These are phyloP conservation scores for Pisolithus microcarpus DNA, from an alignment of 768 basidiomycete genomes.

Conservation along the genomic window DNA sequence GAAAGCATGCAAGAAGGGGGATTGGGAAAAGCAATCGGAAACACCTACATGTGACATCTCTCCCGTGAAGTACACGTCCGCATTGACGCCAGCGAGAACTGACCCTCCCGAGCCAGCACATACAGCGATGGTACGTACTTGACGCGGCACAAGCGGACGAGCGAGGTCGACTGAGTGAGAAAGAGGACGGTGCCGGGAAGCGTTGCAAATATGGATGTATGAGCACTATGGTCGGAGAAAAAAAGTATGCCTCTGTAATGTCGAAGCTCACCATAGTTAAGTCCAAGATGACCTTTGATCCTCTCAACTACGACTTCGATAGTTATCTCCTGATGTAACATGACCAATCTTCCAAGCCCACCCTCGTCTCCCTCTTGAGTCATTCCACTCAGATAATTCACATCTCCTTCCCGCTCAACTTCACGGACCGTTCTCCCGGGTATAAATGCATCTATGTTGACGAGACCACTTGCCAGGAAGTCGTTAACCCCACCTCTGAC, in stretches of 20 bases:
- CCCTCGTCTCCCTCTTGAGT: constrained; percentile 40
- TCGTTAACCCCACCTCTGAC: constrained; percentile 84
- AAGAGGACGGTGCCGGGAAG: neutral
- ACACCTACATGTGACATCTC: constrained; percentile 80
- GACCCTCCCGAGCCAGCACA: constrained; percentile 89
- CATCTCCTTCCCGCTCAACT: constrained; percentile 11
- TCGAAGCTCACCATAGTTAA: constrained; percentile 44
- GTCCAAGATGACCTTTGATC: constrained; percentile 61
- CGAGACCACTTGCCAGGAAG: constrained; percentile 64
- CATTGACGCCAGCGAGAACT: constrained; percentile 60
- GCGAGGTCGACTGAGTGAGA: constrained; percentile 57
- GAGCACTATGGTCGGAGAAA: too few species aligned
- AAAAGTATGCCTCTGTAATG: too few species aligned
- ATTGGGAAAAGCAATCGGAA: constrained; percentile 10
- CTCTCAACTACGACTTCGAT: constrained; percentile 56
- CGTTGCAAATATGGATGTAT: too few species aligned
- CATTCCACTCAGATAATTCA: constrained; percentile 24
- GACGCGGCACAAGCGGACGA: constrained; percentile 30
- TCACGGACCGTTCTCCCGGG: neutral
- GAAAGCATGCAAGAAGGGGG: constrained; percentile 1
- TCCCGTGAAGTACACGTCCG: constrained; percentile 88
- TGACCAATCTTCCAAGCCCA: constrained; percentile 66
- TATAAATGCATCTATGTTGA: constrained; percentile 25
- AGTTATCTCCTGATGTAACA: constrained; percentile 46
- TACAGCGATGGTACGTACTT: constrained; percentile 64